Base-by-base conservation (phyloP, 2,329 filamentous ascomycete genomes). In the Penicillium vulpinum region DNA sequence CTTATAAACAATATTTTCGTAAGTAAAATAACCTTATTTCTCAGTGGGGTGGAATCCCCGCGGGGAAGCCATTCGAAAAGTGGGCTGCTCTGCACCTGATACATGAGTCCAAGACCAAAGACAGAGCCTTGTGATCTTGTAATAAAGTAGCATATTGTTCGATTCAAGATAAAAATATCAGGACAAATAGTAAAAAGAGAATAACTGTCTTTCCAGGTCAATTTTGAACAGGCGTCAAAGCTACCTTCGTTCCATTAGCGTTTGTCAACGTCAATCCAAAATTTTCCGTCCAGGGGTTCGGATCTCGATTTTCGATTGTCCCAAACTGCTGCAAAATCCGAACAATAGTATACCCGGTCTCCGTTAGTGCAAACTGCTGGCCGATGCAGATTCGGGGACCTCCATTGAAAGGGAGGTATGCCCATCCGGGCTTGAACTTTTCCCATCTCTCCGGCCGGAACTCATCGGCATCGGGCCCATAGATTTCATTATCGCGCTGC, bases 401-500 rank as follows among this genome's bases (percentile, higher is more conserved):
- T 5, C 69, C 70, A 44, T 71, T 71, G 56, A 74, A 74, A 4
- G 72, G 71, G 33, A 73, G 59, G 52, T 70, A 75, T 28, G 66
- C 68, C 71, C 70, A 74, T 6, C 69, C 63, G 8, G 64, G 64
- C 11, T 54, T 53, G 7, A 63, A 29, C 43, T 62, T 57, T 26
- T 73, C 75, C 80, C 78, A 82, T 39, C 80, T 72, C 67, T 82
- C 80, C 0, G 81, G 81, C 38, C 70, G 70, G 67, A 77, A 83
- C 21, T 74, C 74, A 1, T 78, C 65, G 5, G 75, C 76, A 51
- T 81, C 79, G 3, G 64, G 40, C 0, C 78, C 78, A 52, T 70
- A 81, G 51, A 75, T 68, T 45, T 81, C 78, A 18, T 68, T 66
- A 11, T 88, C 83, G 1, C 89, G 84, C 68, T 93, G 89, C 88